A percentile compares a stretch with the other conserved stretches of the same genome.
phyloP scores from a whole-genome alignment of 2,329 filamentous ascomycete species.

The Trichoderma sp. region DNA sequence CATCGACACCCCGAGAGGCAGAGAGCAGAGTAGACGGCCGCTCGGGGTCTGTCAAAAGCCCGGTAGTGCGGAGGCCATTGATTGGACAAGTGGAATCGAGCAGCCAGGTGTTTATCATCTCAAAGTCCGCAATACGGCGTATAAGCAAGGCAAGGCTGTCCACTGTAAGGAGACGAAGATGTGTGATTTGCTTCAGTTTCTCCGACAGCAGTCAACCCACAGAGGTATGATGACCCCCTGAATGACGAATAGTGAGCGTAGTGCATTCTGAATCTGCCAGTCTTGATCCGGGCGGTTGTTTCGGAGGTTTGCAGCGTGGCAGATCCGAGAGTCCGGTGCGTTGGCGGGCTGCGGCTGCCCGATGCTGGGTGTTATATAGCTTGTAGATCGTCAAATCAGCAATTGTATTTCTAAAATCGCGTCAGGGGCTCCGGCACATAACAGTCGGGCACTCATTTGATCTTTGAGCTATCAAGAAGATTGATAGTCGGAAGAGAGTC shows the following conservation, averaged over 20 bases:
- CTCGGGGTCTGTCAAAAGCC: slow-evolving; percentile 10
- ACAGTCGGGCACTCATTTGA: too few species aligned
- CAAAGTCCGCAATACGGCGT: slow-evolving; percentile 14
- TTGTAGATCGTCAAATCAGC: not conserved
- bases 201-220: not conserved
- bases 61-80: not conserved
- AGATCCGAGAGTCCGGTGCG: slow-evolving; percentile 9
- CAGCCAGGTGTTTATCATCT: not conserved
- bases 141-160: not conserved
- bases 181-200: too few species aligned
- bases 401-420: not conserved
- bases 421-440: not conserved
- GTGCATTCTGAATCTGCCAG: not conserved
- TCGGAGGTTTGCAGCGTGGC: slow-evolving; percentile 1
- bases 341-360: slow-evolving; percentile 6
- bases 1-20: not conserved
- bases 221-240: not conserved
- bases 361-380: slow-evolving; percentile 4
- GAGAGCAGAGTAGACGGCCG: not conserved
- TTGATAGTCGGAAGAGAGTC: too few species aligned
- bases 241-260: not conserved
- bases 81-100: slow-evolving; percentile 21
- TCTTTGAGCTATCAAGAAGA: too few species aligned
- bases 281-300: not conserved
- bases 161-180: not conserved